Percentiles rank a stretch among this genome's conserved stretches.
These are phyloP conservation scores for Botrytis deweyae DNA, from an alignment of 2,329 filamentous ascomycete genomes.

Conservation along the genomic window DNA sequence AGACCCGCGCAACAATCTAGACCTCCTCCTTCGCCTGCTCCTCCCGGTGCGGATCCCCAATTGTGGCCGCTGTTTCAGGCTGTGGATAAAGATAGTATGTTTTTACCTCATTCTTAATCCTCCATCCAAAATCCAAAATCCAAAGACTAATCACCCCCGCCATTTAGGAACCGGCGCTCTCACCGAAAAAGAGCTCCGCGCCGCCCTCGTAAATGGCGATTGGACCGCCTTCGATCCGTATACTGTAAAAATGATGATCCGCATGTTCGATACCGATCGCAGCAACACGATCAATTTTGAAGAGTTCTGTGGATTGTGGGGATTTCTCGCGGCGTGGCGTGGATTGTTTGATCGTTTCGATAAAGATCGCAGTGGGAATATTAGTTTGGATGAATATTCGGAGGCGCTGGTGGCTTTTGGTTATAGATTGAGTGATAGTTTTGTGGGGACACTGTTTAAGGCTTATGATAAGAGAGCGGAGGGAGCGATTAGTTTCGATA, in stretches of 20 bases:
- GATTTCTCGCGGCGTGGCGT: slow-evolving; percentile 91
- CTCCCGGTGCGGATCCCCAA: slow-evolving; percentile 62
- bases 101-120: background rate
- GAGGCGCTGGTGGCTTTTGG: slow-evolving; percentile 92
- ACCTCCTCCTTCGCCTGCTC: slow-evolving; percentile 64
- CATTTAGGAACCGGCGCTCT: slow-evolving; percentile 69
- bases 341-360: slow-evolving; percentile 95
- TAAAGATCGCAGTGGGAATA: slow-evolving; percentile 80
- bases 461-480: slow-evolving; percentile 79
- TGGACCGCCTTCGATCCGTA: slow-evolving; percentile 91
- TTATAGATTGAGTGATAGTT: slow-evolving; percentile 81
- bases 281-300: slow-evolving; percentile 88
- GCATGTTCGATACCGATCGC: slow-evolving; percentile 96
- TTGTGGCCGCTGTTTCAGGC: slow-evolving; percentile 84
- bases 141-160: slow-evolving; percentile 14
- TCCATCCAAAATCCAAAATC: background rate
- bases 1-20: slow-evolving; percentile 53
- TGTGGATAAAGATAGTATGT: slow-evolving; percentile 79
- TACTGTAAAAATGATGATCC: slow-evolving; percentile 98
- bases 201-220: slow-evolving; percentile 93
- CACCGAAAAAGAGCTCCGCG: slow-evolving; percentile 80
- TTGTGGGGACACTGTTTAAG: slow-evolving; percentile 80
- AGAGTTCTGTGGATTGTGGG: slow-evolving; percentile 96
- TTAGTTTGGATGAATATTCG: slow-evolving; percentile 81
- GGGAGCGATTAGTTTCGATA: slow-evolving; percentile 82